Base-by-base conservation (phyloP, 495 filamentous ascomycete species). In the Trichoderma reesei region DNA sequence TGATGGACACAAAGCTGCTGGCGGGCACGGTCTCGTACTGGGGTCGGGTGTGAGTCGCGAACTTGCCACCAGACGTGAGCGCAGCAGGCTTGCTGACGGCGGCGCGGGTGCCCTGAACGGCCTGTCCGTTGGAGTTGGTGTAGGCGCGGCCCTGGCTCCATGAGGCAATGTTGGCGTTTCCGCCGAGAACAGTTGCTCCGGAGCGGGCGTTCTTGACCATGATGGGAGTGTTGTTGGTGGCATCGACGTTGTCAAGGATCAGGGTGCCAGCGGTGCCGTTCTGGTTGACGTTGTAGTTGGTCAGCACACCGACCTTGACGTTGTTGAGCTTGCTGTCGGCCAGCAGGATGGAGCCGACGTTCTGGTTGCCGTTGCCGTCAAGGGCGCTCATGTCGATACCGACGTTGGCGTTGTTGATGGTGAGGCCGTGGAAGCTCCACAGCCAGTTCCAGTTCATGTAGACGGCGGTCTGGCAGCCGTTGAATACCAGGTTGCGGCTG, bases 391-490 rank as follows among this genome's bases (percentile, higher is more conserved):
- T 91, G 72, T 96, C 90, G 63, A 96, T 81, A 59, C 89, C 90
- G 66, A 93, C 77, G 11, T 78, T 75, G 75, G 90, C 92, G 75
- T 90, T 88, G 73, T 90, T 88, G 79, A 98, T 89, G 14, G 78
- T 82, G 54, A 96, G 69, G 20, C 85, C 88, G 72, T 95, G 91
- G 77, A 94, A 85, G 63, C 85, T 87, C 89, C 91, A 98, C 9
- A 87, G 84, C 93, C 91, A 96, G 75, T 92, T 88, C 92, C 91
- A 96, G 80, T 93, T 92, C 89, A 92, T 90, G 78, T 83, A 94
- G 65, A 96, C 86, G 62, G 90, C 91, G 31, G 92, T 96, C 69
- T 91, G 81, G 77, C 90, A 94, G 75, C 85, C 83, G 70, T 92
- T 94, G 82, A 96, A 96, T 39, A 82, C 88, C 70, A 97, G 68